Evolutionary conservation across 2,329 filamentous ascomycete genomes (phyloP).

Genomic region (Fusarium liriodendri): DNA sequence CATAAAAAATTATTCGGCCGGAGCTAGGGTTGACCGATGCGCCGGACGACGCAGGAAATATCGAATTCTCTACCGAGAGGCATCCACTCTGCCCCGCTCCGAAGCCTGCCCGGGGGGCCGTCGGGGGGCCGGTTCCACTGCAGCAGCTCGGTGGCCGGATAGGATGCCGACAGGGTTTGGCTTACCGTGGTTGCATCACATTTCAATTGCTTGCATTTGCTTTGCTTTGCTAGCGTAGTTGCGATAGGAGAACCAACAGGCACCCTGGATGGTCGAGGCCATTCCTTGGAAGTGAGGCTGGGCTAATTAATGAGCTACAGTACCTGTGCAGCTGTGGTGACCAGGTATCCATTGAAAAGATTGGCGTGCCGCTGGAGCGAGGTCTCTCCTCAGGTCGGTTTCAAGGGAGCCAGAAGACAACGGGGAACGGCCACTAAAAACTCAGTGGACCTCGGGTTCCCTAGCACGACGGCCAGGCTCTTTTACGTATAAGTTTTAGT

Average conservation of each 20-base stretch:
- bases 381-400: neutral
- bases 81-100: conserved; percentile 14
- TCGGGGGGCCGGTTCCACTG: neutral
- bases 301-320: neutral
- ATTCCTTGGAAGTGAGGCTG: neutral
- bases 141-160: neutral
- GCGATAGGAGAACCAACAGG: neutral
- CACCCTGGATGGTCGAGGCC: neutral
- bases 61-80: conserved; percentile 23
- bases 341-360: neutral
- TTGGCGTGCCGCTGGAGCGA: neutral
- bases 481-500: neutral
- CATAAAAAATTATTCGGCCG: conserved; percentile 1
- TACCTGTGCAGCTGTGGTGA: no score
- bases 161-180: conserved; percentile 1
- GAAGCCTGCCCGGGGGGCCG: conserved; percentile 1
- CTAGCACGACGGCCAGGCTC: neutral
- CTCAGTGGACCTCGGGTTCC: conserved; percentile 11
- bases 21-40: neutral
- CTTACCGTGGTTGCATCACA: neutral
- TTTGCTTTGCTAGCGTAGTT: neutral
- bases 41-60: conserved; percentile 5
- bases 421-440: conserved; percentile 27
- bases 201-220: conserved; percentile 5
- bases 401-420: neutral